Percentiles rank a stretch among this genome's conserved stretches.
Evolutionary conservation across 257 asterid species (phyloP).

Genomic region (Craterostigma plantagineum): DNA sequence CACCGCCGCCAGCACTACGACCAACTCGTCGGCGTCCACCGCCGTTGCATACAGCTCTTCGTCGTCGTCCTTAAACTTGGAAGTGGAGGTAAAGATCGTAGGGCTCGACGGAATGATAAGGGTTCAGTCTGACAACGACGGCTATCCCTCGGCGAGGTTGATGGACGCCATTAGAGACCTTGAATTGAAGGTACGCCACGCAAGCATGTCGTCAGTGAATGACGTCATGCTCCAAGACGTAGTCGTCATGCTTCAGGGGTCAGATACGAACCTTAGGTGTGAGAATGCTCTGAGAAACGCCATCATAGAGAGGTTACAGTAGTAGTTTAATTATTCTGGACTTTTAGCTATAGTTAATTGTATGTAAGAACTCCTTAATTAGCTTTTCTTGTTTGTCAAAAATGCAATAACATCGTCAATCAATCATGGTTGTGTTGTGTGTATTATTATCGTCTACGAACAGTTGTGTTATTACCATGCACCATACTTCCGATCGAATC

Average conservation of each 20-base stretch:
- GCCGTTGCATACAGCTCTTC: no score
- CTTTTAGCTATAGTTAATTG: no score
- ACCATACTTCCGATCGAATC: no score
- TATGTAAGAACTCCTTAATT: no score
- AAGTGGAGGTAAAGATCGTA: slow-evolving; percentile 47
- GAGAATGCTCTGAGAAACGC: slow-evolving; percentile 32
- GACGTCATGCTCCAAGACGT: slow-evolving; percentile 63
- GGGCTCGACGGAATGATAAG: slow-evolving; percentile 67
- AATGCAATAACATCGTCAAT: no score
- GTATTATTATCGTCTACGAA: no score
- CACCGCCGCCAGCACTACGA: slow-evolving; percentile 13
- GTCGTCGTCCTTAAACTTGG: slow-evolving; percentile 5
- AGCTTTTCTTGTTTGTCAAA: no score
- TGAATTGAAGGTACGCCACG: slow-evolving; percentile 49
- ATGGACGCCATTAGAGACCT: slow-evolving; percentile 53
- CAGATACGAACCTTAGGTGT: slow-evolving; percentile 8
- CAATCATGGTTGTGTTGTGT: no score
- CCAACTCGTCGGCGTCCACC: slow-evolving; percentile 6
- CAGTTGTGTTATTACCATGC: no score
- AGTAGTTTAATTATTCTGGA: not conserved
- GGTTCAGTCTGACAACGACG: slow-evolving; percentile 36
- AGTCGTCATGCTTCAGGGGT: slow-evolving; percentile 31
- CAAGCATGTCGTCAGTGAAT: slow-evolving; percentile 56
- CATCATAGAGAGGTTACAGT: slow-evolving; percentile 18
- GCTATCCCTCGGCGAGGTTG: slow-evolving; percentile 39